Percentiles rank a stretch among this genome's conserved stretches.
These are phyloP conservation scores for Pugionium dolabratum DNA, from an alignment of 345 rosid genomes.

Conservation along the genomic window DNA sequence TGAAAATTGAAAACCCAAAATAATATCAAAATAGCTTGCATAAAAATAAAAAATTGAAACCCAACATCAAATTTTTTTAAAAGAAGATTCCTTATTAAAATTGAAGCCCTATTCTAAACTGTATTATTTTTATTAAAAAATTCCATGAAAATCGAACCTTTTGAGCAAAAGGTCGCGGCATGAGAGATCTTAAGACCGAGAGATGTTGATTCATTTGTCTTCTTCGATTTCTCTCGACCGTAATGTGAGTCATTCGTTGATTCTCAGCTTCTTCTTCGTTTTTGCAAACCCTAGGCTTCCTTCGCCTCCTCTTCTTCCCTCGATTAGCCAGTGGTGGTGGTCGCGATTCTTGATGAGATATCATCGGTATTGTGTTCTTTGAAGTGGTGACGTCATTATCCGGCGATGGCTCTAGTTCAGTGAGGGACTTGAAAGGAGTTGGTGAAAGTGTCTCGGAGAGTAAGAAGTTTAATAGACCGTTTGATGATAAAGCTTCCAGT, in stretches of 20 bases:
- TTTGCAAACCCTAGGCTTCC: slow-evolving; percentile 76
- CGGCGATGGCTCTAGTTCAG: slow-evolving; percentile 38
- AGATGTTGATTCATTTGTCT: slow-evolving; percentile 90
- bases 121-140: too few relatives aligned
- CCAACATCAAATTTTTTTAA: not conserved
- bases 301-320: slow-evolving; percentile 68
- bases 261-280: slow-evolving; percentile 85
- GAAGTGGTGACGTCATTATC: slow-evolving; percentile 23
- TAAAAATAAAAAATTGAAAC: not conserved
- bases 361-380: slow-evolving; percentile 9
- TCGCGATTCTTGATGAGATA: slow-evolving; percentile 24
- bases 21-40: too few relatives aligned
- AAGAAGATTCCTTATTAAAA: not conserved
- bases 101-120: slow-evolving; percentile 20
- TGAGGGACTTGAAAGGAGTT: slow-evolving; percentile 47
- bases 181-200: slow-evolving; percentile 72
- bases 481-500: slow-evolving; percentile 66
- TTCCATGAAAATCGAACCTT: slow-evolving; percentile 48
- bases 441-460: slow-evolving; percentile 68
- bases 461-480: slow-evolving; percentile 61
- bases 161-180: slow-evolving; percentile 83
- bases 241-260: slow-evolving; percentile 90
- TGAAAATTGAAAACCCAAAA: too few relatives aligned
- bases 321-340: slow-evolving; percentile 37
- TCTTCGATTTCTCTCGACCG: slow-evolving; percentile 85